A percentile compares a stretch with the other conserved stretches of the same genome.
Conservation (phyloP, 768 basidiomycete species). For the Calocybe indica region DNA sequence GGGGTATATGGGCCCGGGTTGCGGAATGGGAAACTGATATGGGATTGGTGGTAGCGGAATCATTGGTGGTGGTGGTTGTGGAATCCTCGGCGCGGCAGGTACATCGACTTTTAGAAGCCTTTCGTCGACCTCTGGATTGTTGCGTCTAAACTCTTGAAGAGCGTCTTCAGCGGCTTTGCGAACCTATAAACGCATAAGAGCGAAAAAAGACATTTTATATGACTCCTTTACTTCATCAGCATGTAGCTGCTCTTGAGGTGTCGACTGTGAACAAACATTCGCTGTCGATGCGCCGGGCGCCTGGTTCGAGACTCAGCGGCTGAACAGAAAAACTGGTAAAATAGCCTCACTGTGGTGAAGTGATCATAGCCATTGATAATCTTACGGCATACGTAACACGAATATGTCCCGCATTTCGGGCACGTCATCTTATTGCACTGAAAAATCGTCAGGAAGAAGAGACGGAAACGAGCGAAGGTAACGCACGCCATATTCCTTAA, state of each 20-base stretch:
- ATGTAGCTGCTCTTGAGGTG: conserved; percentile 48
- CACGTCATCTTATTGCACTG: conserved; percentile 94
- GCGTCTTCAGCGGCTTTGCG: conserved; percentile 62
- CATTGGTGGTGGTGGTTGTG: not conserved
- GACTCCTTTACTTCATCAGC: conserved; percentile 50
- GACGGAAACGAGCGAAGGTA: not conserved
- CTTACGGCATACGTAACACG: conserved; percentile 81
- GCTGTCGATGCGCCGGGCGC: conserved; percentile 10
- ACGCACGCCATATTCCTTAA: conserved; percentile 74
- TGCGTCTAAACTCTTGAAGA: conserved; percentile 49
- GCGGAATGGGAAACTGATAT: too few relatives aligned
- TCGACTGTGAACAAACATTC: conserved; percentile 65
- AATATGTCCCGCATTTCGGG: conserved; percentile 62
- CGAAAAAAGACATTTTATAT: not conserved
- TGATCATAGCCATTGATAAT: conserved; percentile 74
- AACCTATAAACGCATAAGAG: conserved; percentile 37
- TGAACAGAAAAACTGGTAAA: conserved; percentile 7
- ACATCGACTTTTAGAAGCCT: conserved; percentile 60
- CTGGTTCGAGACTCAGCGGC: conserved; percentile 2
- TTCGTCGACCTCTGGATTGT: conserved; percentile 60
- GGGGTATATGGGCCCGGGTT: too few relatives aligned
- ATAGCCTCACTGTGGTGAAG: conserved; percentile 45
- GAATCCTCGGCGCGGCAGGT: conserved; percentile 30
- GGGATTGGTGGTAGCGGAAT: too few relatives aligned
- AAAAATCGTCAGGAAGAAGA: not conserved